Evolutionary conservation across 352 stramenopile species (phyloP).

Genomic region (Phytophthora sp.): DNA sequence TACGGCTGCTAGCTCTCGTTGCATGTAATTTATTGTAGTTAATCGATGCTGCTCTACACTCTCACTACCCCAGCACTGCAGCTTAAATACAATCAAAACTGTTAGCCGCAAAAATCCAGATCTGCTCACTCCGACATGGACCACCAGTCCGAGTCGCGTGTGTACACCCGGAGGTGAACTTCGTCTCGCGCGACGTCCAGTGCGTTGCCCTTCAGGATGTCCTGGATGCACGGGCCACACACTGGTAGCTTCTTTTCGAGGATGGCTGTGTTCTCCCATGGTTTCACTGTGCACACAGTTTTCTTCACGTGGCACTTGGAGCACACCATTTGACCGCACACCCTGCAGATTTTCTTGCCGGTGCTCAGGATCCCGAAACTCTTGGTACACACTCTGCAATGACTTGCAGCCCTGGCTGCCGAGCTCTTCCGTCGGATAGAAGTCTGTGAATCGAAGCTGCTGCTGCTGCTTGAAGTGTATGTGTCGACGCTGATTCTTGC

Average conservation of each 20-base stretch:
- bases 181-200: slow-evolving; percentile 37
- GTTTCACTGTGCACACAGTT: slow-evolving; percentile 31
- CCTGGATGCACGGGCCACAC: slow-evolving; percentile 33
- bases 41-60: too few species aligned
- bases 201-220: slow-evolving; percentile 23
- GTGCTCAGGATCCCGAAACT: slow-evolving; percentile 14
- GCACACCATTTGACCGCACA: slow-evolving; percentile 25
- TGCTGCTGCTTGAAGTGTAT: slow-evolving; percentile 11
- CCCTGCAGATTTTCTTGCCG: slow-evolving; percentile 20
- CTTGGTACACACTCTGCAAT: slow-evolving; percentile 34
- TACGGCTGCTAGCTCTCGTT: too few species aligned
- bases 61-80: background rate
- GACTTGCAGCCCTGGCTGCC: background rate
- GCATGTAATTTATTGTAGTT: too few species aligned
- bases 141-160: slow-evolving; percentile 24
- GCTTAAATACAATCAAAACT: slow-evolving; percentile 26
- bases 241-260: slow-evolving; percentile 38
- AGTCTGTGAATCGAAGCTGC: slow-evolving; percentile 12
- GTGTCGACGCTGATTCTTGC: slow-evolving; percentile 14
- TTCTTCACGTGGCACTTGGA: slow-evolving; percentile 32
- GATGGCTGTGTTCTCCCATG: slow-evolving; percentile 26
- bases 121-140: slow-evolving; percentile 14
- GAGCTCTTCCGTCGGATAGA: slow-evolving; percentile 9
- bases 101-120: background rate
- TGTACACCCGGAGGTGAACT: slow-evolving; percentile 19